phyloP scores from a whole-genome alignment of 805 yeast genomes.

The Teunomyces atbi region DNA sequence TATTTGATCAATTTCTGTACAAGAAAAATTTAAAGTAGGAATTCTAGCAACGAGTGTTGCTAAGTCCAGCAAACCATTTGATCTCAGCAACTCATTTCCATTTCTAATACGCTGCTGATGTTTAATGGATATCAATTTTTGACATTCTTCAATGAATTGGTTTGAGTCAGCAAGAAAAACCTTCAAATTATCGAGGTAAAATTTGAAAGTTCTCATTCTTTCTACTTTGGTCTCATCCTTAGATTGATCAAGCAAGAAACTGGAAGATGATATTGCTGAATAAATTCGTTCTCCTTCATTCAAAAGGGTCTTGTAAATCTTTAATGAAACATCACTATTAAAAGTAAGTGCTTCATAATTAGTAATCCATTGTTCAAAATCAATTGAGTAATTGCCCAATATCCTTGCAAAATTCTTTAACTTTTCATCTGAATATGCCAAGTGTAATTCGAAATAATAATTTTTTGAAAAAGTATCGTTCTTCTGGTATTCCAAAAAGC shows the following conservation, averaged over 20 bases:
- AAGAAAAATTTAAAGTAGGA: constrained; percentile 48
- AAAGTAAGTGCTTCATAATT: constrained; percentile 39
- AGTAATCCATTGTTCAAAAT: constrained; percentile 51
- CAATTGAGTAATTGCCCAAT: constrained; percentile 41
- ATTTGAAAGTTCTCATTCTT: constrained; percentile 18
- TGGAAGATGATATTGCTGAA: constrained; percentile 34
- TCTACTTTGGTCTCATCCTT: constrained; percentile 7
- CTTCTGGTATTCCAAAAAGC: constrained; percentile 26
- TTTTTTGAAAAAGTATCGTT: constrained; percentile 4
- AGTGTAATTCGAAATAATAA: constrained; percentile 41
- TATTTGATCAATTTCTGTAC: constrained; percentile 61
- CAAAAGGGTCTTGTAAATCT: constrained; percentile 42
- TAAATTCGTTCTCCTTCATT: constrained; percentile 55
- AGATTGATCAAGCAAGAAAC: constrained; percentile 10
- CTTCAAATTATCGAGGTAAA: constrained; percentile 32
- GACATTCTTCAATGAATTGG: constrained; percentile 56
- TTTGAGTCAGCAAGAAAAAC: constrained; percentile 45
- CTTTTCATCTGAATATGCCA: constrained; percentile 52
- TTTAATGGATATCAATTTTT: constrained; percentile 48
- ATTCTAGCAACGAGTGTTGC: constrained; percentile 44
- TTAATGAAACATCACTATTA: constrained; percentile 45
- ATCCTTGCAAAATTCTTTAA: constrained; percentile 37
- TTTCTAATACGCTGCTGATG: constrained; percentile 49
- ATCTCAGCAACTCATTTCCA: constrained; percentile 18
- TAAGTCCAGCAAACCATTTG: constrained; percentile 28